These are phyloP conservation scores for Linum trigynum DNA, from an alignment of 345 rosid species.

Conservation along the genomic window DNA sequence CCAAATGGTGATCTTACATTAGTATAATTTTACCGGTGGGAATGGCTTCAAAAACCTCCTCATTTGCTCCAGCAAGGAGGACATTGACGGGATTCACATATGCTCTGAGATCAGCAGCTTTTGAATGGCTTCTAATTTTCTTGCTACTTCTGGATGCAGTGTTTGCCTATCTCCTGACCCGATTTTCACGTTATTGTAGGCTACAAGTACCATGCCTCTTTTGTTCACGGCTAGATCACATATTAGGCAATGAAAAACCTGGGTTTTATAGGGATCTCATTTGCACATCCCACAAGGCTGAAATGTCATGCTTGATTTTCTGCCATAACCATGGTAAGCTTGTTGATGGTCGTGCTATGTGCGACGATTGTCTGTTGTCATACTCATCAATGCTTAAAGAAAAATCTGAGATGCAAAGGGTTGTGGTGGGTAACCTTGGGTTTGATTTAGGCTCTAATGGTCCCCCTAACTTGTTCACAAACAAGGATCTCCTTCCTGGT, in stretches of 20 bases:
- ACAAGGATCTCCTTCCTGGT: conserved; percentile 3
- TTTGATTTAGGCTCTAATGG: conserved; percentile 22
- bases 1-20: conserved; percentile 12
- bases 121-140: conserved; percentile 18
- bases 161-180: conserved; percentile 15
- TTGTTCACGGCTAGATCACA: conserved; percentile 22
- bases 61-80: conserved; percentile 2
- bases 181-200: conserved; percentile 12
- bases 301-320: conserved; percentile 17
- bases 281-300: conserved; percentile 20
- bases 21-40: conserved; percentile 14
- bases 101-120: conserved; percentile 16
- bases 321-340: conserved; percentile 23
- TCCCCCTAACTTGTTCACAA: conserved; percentile 11
- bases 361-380: conserved; percentile 23
- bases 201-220: conserved; percentile 22
- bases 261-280: conserved; percentile 12
- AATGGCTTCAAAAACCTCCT: conserved; percentile 16
- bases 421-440: conserved; percentile 34
- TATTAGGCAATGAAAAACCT: conserved; percentile 14
- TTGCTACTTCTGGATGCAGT: conserved; percentile 16
- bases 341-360: conserved; percentile 19
- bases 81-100: background rate
- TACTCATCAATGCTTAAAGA: background rate
- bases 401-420: conserved; percentile 8